Evolutionary conservation across 495 filamentous ascomycete genomes (phyloP).

Genomic region (Apodospora peruviana): DNA sequence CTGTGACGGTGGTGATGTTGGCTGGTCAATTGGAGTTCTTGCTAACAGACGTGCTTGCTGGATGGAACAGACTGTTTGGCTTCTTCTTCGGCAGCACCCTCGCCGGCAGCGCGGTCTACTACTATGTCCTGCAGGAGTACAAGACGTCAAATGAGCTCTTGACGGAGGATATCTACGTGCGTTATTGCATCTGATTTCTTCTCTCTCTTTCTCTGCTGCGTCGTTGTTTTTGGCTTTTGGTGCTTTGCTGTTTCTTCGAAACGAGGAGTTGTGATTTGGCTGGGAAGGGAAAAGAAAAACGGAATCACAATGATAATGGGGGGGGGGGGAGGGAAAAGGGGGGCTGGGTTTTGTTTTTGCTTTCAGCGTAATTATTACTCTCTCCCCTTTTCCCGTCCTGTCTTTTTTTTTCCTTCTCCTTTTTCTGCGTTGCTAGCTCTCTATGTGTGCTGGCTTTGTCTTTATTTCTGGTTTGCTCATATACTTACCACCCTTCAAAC

Average conservation of each 20-base stretch:
- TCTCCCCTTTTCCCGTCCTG: background rate
- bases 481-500: conserved; percentile 3
- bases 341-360: background rate
- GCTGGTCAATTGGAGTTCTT: too few species aligned
- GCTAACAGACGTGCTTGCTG: too few species aligned
- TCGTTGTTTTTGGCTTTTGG: conserved; percentile 1
- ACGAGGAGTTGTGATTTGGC: conserved; percentile 5
- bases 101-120: conserved; percentile 77
- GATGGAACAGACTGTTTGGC: conserved; percentile 78
- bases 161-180: conserved; percentile 93
- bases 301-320: background rate
- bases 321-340: background rate
- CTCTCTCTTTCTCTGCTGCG: conserved; percentile 2
- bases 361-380: conserved; percentile 9
- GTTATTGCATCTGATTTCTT: conserved; percentile 47
- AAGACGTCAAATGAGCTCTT: conserved; percentile 88
- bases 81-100: conserved; percentile 84
- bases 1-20: too few species aligned
- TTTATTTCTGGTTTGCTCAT: background rate
- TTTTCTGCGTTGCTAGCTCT: background rate
- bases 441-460: background rate
- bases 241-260: background rate
- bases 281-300: background rate
- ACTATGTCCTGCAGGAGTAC: conserved; percentile 89
- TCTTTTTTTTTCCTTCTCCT: background rate